A percentile compares a stretch with the other conserved stretches of the same genome.
phyloP scores from a whole-genome alignment of 805 yeast genomes.

The Candida saitoana region DNA sequence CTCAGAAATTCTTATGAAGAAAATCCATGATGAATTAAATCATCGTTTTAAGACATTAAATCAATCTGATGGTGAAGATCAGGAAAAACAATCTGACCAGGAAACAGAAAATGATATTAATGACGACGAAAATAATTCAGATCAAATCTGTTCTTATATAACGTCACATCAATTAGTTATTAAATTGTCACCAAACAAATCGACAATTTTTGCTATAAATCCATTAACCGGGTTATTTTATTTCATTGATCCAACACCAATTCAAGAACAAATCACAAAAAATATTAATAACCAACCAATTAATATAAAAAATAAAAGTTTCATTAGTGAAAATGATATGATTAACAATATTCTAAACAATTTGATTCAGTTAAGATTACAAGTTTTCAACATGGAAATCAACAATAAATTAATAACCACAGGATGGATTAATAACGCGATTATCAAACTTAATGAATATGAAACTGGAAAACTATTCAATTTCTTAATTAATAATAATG shows the following conservation, averaged over 20 bases:
- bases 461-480: conserved; percentile 44
- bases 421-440: conserved; percentile 64
- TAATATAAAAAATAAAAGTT: conserved; percentile 14
- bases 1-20: conserved; percentile 28
- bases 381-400: conserved; percentile 48
- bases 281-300: conserved; percentile 26
- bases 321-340: conserved; percentile 29
- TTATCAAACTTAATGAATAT: conserved; percentile 45
- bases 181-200: conserved; percentile 28
- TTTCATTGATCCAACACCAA: conserved; percentile 36
- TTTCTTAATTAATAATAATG: conserved; percentile 17
- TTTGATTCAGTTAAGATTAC: conserved; percentile 46
- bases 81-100: neutral
- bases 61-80: neutral
- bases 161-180: conserved; percentile 33
- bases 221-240: conserved; percentile 39
- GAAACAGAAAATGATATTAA: neutral
- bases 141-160: conserved; percentile 13
- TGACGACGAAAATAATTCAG: conserved; percentile 11
- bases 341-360: conserved; percentile 25
- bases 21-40: conserved; percentile 15
- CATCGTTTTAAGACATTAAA: conserved; percentile 8
- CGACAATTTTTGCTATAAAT: conserved; percentile 35
- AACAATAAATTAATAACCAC: conserved; percentile 56
- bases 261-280: conserved; percentile 28